These are phyloP conservation scores for Candida germanica DNA, from an alignment of 805 yeast genomes.

Conservation along the genomic window DNA sequence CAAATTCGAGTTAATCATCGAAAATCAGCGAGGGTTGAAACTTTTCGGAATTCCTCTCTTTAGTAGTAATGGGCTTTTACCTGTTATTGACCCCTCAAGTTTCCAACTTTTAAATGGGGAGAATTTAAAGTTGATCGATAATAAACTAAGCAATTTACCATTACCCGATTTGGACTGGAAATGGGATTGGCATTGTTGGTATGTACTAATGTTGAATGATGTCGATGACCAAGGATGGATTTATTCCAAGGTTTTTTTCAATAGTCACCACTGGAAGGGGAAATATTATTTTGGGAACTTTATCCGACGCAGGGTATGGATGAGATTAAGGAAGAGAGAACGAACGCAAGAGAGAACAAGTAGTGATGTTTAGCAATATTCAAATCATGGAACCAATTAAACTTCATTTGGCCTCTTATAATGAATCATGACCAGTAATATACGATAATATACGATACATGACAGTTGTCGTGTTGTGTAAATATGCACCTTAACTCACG, in stretches of 20 bases:
- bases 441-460: too few species aligned
- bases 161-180: conserved; percentile 61
- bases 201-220: conserved; percentile 64
- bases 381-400: too few species aligned
- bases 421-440: too few species aligned
- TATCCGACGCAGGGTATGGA: conserved; percentile 69
- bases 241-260: conserved; percentile 54
- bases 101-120: conserved; percentile 45
- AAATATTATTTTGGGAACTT: conserved; percentile 54
- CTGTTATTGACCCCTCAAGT: conserved; percentile 49
- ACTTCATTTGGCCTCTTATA: too few species aligned
- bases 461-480: too few species aligned
- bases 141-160: conserved; percentile 34
- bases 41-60: conserved; percentile 51
- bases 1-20: conserved; percentile 43
- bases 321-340: conserved; percentile 28
- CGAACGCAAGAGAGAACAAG: too few species aligned
- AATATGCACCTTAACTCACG: too few species aligned
- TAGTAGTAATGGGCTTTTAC: conserved; percentile 43
- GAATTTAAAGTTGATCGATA: conserved; percentile 25
- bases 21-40: conserved; percentile 54
- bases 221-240: conserved; percentile 87
- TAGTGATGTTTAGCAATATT: too few species aligned
- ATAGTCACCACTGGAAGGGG: conserved; percentile 59
- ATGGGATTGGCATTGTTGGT: conserved; percentile 74